Percentiles rank a stretch among this genome's conserved stretches.
Conservation (phyloP, 1,139 yeast genomes). For the Yamadazyma atlantica region DNA sequence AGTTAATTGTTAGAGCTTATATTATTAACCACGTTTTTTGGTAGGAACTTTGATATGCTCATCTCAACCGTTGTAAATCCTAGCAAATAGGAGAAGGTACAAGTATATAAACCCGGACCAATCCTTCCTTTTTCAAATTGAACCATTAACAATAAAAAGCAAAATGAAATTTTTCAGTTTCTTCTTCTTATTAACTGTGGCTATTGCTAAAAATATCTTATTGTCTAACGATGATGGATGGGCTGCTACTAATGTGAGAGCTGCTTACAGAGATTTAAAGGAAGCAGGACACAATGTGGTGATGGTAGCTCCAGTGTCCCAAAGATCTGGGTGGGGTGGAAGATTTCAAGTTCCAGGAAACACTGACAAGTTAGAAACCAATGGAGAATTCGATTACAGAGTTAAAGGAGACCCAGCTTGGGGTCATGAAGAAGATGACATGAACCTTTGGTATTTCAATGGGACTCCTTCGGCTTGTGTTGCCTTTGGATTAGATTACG, state of each 20-base stretch:
- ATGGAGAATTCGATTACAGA: conserved; percentile 44
- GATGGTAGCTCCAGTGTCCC: conserved; percentile 57
- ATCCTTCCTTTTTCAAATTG: neutral
- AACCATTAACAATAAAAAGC: neutral
- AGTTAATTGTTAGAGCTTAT: too few relatives aligned
- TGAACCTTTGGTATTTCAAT: conserved; percentile 48
- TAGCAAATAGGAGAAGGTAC: neutral
- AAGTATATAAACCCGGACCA: neutral
- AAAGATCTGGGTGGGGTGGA: conserved; percentile 62
- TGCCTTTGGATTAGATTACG: conserved; percentile 43
- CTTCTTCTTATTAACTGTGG: conserved; percentile 11
- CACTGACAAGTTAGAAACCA: conserved; percentile 33
- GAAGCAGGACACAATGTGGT: conserved; percentile 56
- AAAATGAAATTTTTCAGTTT: conserved; percentile 14
- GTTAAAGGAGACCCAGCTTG: conserved; percentile 46
- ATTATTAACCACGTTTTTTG: too few relatives aligned
- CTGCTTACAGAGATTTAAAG: conserved; percentile 53
- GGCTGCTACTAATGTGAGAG: conserved; percentile 60
- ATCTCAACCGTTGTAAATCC: too few relatives aligned
- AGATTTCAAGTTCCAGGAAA: conserved; percentile 49
- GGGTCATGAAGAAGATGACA: conserved; percentile 46
- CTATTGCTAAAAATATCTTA: conserved; percentile 47
- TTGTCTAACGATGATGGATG: conserved; percentile 63
- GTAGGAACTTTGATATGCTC: too few relatives aligned
- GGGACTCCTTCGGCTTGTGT: conserved; percentile 49